phyloP scores from a whole-genome alignment of 441 rosid genomes.

The Populus hybrid region DNA sequence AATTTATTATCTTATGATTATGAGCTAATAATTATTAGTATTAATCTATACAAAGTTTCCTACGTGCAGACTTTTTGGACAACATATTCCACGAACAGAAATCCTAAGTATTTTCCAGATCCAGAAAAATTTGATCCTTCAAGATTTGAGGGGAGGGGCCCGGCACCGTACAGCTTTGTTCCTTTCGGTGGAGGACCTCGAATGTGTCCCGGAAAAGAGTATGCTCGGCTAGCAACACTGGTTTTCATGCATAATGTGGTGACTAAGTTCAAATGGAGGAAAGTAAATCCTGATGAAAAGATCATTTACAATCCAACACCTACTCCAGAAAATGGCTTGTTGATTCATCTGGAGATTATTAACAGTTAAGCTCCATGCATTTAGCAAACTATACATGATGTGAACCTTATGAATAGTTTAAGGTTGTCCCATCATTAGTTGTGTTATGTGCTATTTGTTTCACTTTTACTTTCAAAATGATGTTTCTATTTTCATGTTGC shows the following conservation, averaged over 20 bases:
- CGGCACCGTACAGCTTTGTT: too few relatives aligned
- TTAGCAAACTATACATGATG: too few relatives aligned
- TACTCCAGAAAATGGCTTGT: not conserved
- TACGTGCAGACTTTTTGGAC: slow-evolving; percentile 34
- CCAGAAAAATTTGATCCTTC: too few relatives aligned
- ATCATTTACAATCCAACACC: not conserved
- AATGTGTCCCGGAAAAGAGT: too few relatives aligned
- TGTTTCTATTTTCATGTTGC: too few relatives aligned
- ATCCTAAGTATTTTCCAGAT: slow-evolving; percentile 1
- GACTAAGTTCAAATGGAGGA: slow-evolving; percentile 35
- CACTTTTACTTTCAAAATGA: too few relatives aligned
- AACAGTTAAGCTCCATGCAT: not conserved
- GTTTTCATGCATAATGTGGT: slow-evolving; percentile 42
- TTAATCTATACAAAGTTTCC: not conserved
- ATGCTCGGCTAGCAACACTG: slow-evolving; percentile 23
- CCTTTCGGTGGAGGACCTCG: too few relatives aligned
- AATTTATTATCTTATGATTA: not conserved
- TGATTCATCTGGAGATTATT: not conserved
- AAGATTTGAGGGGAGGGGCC: too few relatives aligned
- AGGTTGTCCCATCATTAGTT: too few relatives aligned
- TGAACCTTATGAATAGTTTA: too few relatives aligned
- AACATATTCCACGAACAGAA: slow-evolving; percentile 28
- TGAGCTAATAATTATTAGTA: not conserved
- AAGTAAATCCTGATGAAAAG: slow-evolving; percentile 31
- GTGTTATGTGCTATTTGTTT: too few relatives aligned